Percentiles rank a stretch among this genome's conserved stretches.
Evolutionary conservation across 805 yeast genomes (phyloP).

Genomic region (Ogataea naganishii): DNA sequence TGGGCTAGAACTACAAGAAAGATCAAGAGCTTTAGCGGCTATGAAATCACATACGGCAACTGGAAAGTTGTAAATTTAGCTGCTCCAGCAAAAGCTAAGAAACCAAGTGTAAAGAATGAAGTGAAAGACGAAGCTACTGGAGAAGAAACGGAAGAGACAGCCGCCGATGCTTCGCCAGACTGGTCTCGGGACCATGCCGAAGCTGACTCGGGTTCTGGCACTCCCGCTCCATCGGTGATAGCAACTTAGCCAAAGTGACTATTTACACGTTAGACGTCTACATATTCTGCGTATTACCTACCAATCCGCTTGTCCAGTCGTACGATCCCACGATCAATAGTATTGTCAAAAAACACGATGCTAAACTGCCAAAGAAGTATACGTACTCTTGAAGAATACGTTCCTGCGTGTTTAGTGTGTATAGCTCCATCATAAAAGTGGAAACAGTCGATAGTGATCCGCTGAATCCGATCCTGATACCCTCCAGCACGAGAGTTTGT

Average conservation of each 20-base stretch:
- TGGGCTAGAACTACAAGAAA: slow-evolving; percentile 10
- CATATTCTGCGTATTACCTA: too few relatives aligned
- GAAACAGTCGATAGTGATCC: slow-evolving; percentile 43
- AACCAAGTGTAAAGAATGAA: too few relatives aligned
- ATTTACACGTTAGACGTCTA: too few relatives aligned
- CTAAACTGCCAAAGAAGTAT: slow-evolving; percentile 44
- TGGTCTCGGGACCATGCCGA: too few relatives aligned
- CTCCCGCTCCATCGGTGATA: too few relatives aligned
- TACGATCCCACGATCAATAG: slow-evolving; percentile 64
- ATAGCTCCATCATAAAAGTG: slow-evolving; percentile 67
- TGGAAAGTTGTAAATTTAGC: too few relatives aligned
- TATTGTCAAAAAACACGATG: slow-evolving; percentile 36
- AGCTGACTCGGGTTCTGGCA: too few relatives aligned
- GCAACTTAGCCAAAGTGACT: too few relatives aligned
- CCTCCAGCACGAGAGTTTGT: slow-evolving; percentile 14
- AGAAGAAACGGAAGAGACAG: too few relatives aligned
- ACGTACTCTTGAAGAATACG: slow-evolving; percentile 26
- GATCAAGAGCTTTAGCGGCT: slow-evolving; percentile 21
- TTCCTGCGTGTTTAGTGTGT: slow-evolving; percentile 8
- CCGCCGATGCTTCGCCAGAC: too few relatives aligned
- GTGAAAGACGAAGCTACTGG: too few relatives aligned
- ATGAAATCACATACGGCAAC: slow-evolving; percentile 11
- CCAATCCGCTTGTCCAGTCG: slow-evolving; percentile 54
- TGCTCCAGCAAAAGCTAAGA: too few relatives aligned
- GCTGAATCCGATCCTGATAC: slow-evolving; percentile 19